Base-by-base conservation (phyloP, 2,329 filamentous ascomycete genomes). In the Leptographium flavum region DNA sequence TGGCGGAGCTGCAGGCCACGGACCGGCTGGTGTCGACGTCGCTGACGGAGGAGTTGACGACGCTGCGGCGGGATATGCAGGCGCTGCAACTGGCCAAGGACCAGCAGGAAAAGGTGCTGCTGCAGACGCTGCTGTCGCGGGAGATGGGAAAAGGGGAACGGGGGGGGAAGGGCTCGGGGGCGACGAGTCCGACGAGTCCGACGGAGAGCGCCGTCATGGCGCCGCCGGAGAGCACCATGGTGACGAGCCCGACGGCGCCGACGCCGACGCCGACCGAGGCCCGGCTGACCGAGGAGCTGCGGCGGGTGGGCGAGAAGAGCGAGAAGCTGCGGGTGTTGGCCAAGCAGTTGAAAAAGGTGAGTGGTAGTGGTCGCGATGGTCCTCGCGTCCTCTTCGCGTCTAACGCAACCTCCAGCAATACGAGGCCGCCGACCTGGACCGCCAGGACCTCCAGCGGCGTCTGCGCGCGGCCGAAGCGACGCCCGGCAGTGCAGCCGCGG, bases 21-120 rank as follows among this genome's bases (percentile, higher is more conserved):
- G 75, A 81, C 57, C 67, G 70, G 50, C 64, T 78, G 50, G 69
- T 81, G 47, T 71, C 73, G 15, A 63, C 68, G 17, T 79, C 76
- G 15, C 66, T 81, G 46, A 68, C 71, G 50, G 66, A 66, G 39
- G 77, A 81, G 55, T 67, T 81, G 31, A 68, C 76, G 43, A 63
- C 66, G 25, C 63, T 74, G 50, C 69, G 75, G 50, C 66, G 63
- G 48, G 70, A 74, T 52, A 63, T 70, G 50, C 67, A 66, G 46
- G 59, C 64, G 45, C 59, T 71, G 42, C 64, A 62, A 48, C 62
- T 67, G 45, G 74, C 79, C 56, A 64, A 67, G 42, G 73, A 79
- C 44, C 65, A 70, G 49, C 69, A 75, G 54, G 74, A 76, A 59
- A 67, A 68, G 39, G 75, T 80, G 55, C 67, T 81, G 22, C 67